phyloP scores from a whole-genome alignment of 768 basidiomycete genomes.

The Serendipita sp. region DNA sequence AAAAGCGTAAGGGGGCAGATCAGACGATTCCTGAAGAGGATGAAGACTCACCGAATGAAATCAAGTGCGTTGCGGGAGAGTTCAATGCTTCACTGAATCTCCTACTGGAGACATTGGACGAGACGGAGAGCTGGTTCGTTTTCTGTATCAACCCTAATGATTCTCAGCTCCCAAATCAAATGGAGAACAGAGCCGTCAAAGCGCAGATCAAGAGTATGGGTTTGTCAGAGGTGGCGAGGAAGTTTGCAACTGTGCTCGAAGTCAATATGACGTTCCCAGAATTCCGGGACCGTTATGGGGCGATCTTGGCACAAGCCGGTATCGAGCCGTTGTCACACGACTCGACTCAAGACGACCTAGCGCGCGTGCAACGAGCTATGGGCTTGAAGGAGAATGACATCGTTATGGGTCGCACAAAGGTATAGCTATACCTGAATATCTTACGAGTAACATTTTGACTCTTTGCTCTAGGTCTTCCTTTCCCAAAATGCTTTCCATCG shows the following conservation, averaged over 20 bases:
- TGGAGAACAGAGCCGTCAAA: constrained; percentile 83
- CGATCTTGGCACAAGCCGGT: constrained; percentile 30
- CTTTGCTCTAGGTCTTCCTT: constrained; percentile 67
- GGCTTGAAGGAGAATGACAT: constrained; percentile 52
- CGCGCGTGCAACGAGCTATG: constrained; percentile 39
- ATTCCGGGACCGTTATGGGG: constrained; percentile 68
- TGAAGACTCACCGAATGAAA: constrained; percentile 23
- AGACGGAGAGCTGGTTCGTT: constrained; percentile 80
- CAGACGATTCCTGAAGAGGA: constrained; percentile 26
- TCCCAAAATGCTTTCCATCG: constrained; percentile 71
- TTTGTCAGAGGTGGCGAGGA: constrained; percentile 55
- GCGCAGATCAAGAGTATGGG: constrained; percentile 77
- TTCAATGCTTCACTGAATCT: constrained; percentile 73
- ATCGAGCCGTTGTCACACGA: constrained; percentile 43
- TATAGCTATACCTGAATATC: constrained; percentile 19
- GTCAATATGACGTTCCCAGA: constrained; percentile 74
- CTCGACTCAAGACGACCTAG: constrained; percentile 39
- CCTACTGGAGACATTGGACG: constrained; percentile 72
- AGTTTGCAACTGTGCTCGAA: constrained; percentile 54
- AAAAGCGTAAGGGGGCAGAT: constrained; percentile 12
- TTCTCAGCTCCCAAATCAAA: constrained; percentile 81
- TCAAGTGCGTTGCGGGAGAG: constrained; percentile 64
- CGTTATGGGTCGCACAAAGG: constrained; percentile 72
- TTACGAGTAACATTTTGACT: not conserved
- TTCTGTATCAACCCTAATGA: constrained; percentile 94